Percentiles rank a stretch among this genome's conserved stretches.
Conservation (phyloP, 1,139 yeast genomes). For the Meyerozyma athensensis region DNA sequence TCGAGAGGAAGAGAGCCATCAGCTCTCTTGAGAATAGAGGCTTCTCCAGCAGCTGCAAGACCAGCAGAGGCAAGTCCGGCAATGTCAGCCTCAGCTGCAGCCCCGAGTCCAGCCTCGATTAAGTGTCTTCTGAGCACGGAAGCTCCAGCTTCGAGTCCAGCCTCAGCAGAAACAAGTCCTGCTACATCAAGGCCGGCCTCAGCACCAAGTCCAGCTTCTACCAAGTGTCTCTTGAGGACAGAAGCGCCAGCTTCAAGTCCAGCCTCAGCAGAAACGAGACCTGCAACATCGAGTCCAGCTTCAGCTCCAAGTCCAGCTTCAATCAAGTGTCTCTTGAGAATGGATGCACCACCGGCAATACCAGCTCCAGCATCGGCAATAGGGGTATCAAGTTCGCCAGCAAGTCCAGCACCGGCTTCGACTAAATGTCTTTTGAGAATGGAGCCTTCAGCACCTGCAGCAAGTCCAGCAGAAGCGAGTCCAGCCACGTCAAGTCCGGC, state of each 20-base stretch:
- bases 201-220: constrained; percentile 10
- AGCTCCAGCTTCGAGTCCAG: constrained; percentile 4
- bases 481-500: constrained; percentile 10
- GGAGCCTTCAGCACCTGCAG: constrained; percentile 4
- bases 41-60: constrained; percentile 2
- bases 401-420: constrained; percentile 6
- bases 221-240: constrained; percentile 2
- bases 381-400: constrained; percentile 4
- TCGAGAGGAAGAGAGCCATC: not conserved
- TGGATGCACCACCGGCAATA: constrained; percentile 9
- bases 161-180: constrained; percentile 2
- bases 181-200: constrained; percentile 11
- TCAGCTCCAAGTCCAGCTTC: constrained; percentile 14
- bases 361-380: constrained; percentile 4
- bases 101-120: constrained; percentile 5
- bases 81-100: constrained; percentile 1
- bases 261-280: constrained; percentile 3
- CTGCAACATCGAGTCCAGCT: constrained; percentile 9
- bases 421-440: constrained; percentile 5
- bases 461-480: constrained; percentile 4
- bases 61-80: constrained; percentile 3
- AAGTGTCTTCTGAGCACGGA: constrained; percentile 5
- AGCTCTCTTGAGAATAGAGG: constrained; percentile 2
- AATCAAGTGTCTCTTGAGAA: constrained; percentile 13
- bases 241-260: constrained; percentile 5